Percentiles rank a stretch among this genome's conserved stretches.
Conservation (phyloP, 139 green algal genomes). For the Pleodorina starrii region DNA sequence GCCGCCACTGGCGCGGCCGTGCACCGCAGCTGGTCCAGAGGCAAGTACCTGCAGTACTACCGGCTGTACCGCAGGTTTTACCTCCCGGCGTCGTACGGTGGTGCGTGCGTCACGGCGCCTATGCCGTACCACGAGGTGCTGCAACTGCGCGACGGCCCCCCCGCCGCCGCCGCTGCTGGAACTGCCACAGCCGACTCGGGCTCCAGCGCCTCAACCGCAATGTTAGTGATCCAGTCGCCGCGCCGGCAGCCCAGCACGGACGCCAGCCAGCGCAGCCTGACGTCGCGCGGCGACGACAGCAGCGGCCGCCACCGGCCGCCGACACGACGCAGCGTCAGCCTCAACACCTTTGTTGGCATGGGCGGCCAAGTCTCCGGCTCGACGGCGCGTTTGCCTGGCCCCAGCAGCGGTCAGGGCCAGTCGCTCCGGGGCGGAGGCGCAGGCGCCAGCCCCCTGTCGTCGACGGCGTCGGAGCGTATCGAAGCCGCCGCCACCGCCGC, state of each 20-base stretch:
- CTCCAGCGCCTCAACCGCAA: not conserved
- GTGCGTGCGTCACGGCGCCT: not conserved
- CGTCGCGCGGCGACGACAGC: not conserved
- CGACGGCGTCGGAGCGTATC: not conserved
- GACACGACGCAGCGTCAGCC: conserved; percentile 31
- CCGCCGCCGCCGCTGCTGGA: too few species aligned
- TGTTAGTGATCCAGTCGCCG: not conserved
- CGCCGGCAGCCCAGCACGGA: not conserved
- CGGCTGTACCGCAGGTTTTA: conserved; percentile 28
- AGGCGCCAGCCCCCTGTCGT: not conserved
- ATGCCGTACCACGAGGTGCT: not conserved
- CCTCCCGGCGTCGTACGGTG: conserved; percentile 18
- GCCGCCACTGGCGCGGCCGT: not conserved
- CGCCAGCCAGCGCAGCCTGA: not conserved
- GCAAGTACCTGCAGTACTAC: conserved; percentile 25
- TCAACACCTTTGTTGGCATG: not conserved
- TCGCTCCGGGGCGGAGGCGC: not conserved
- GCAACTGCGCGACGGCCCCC: not conserved
- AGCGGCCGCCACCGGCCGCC: not conserved
- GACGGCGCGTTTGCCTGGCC: not conserved
- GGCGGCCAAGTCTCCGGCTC: too few species aligned
- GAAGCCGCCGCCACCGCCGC: not conserved
- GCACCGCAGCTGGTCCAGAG: not conserved
- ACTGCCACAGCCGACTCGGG: too few species aligned
- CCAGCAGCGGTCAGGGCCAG: not conserved